Conservation (phyloP, 2,329 filamentous ascomycete species). For the Cordyceps farinosa region DNA sequence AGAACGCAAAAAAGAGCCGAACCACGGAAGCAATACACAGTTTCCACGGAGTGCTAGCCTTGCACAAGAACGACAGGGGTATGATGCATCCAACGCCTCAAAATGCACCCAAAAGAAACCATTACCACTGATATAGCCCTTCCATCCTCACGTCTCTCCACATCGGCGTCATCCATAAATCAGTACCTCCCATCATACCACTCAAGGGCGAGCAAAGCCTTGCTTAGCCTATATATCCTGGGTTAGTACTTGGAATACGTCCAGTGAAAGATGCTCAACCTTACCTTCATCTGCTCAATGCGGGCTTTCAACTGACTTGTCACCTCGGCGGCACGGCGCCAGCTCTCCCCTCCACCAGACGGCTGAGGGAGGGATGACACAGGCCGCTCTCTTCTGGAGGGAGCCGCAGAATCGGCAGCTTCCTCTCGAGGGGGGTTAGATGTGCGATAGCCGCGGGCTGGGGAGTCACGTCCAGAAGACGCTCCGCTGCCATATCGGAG, state of each 20-base stretch:
- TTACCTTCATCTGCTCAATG: slow-evolving; percentile 96
- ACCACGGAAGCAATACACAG: not conserved
- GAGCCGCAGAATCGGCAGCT: slow-evolving; percentile 28
- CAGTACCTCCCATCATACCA: slow-evolving; percentile 1
- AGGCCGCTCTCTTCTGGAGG: slow-evolving; percentile 31
- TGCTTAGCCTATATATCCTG: slow-evolving; percentile 27
- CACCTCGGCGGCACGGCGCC: slow-evolving; percentile 95
- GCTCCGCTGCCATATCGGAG: slow-evolving; percentile 49
- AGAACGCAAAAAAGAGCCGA: not conserved
- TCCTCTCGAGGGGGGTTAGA: slow-evolving; percentile 33
- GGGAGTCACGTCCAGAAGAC: slow-evolving; percentile 57
- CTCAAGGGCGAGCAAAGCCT: slow-evolving; percentile 30
- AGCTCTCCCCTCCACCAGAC: slow-evolving; percentile 64
- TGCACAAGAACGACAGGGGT: slow-evolving; percentile 13
- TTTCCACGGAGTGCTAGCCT: not conserved
- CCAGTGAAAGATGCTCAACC: slow-evolving; percentile 18
- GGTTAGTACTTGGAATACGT: not conserved
- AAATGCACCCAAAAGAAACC: slow-evolving; percentile 18
- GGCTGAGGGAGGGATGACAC: slow-evolving; percentile 36
- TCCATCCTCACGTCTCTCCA: not conserved
- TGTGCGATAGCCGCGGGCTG: slow-evolving; percentile 52
- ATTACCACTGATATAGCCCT: slow-evolving; percentile 1
- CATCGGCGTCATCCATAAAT: not conserved
- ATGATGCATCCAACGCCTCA: slow-evolving; percentile 17
- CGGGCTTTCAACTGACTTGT: slow-evolving; percentile 95